phyloP scores from a whole-genome alignment of 495 filamentous ascomycete species.

The Penicillium angulare region DNA sequence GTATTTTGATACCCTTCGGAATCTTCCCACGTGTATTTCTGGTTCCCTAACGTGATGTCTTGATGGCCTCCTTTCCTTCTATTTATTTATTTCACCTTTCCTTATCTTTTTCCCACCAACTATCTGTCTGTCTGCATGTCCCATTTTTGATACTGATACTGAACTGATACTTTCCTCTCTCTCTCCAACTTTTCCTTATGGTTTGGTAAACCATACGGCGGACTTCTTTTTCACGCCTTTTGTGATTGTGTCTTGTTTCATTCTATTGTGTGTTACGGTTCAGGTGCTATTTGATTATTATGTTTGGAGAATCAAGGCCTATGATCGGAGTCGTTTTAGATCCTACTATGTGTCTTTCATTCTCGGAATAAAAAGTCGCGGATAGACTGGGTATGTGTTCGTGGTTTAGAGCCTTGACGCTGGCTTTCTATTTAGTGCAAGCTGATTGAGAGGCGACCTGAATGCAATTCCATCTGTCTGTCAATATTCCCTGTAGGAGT shows the following conservation, averaged over 20 bases:
- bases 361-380: neutral
- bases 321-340: neutral
- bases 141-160: no score
- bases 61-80: conserved; percentile 45
- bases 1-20: conserved; percentile 51
- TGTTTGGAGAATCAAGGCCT: neutral
- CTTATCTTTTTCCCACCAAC: conserved; percentile 8
- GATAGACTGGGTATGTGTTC: neutral
- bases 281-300: conserved; percentile 3
- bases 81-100: no score
- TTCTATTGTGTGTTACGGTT: conserved; percentile 4
- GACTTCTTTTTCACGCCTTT: conserved; percentile 12
- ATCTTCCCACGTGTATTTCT: conserved; percentile 40
- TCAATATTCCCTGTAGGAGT: neutral
- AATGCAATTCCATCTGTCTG: neutral
- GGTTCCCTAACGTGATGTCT: conserved; percentile 42
- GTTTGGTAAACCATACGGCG: conserved; percentile 14
- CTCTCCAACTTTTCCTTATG: conserved; percentile 18
- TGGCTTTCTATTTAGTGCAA: neutral
- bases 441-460: neutral
- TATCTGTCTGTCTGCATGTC: neutral
- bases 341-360: neutral
- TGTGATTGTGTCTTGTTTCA: neutral
- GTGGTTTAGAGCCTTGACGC: neutral
- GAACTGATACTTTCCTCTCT: conserved; percentile 15